phyloP scores from a whole-genome alignment of 2,329 filamentous ascomycete species.

The Macroventuria anomochaeta region DNA sequence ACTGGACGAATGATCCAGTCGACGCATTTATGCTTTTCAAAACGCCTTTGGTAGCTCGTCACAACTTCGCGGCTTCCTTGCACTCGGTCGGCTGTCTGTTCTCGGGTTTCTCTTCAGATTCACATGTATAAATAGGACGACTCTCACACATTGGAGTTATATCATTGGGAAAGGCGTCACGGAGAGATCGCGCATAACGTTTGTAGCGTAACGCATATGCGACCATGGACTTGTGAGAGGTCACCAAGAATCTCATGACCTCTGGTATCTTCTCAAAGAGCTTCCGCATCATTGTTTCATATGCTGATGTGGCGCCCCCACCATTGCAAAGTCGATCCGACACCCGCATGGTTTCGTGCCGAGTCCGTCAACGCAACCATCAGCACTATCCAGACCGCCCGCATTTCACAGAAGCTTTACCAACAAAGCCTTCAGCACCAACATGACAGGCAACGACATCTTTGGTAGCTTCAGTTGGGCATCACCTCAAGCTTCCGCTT shows the following conservation, averaged over 20 bases:
- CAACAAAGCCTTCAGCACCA: neutral
- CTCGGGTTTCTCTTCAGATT: slow-evolving; percentile 1
- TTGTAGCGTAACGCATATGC: slow-evolving; percentile 3
- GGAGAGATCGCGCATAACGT: neutral
- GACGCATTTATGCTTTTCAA: neutral
- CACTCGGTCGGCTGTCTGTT: slow-evolving; percentile 6
- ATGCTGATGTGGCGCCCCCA: slow-evolving; percentile 11
- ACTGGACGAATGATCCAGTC: neutral
- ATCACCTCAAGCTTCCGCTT: neutral
- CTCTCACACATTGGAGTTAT: neutral
- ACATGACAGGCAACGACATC: neutral
- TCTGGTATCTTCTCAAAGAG: neutral
- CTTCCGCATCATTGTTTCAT: neutral
- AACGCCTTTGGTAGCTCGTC: neutral
- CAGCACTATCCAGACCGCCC: neutral
- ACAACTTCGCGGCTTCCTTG: neutral
- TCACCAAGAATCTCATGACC: neutral
- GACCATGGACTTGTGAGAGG: neutral
- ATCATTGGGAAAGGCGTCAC: slow-evolving; percentile 2
- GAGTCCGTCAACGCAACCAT: slow-evolving; percentile 7
- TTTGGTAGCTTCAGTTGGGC: neutral
- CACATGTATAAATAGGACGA: slow-evolving; percentile 27
- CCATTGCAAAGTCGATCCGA: slow-evolving; percentile 12
- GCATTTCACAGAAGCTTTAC: neutral
- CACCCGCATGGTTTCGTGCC: slow-evolving; percentile 23